phyloP scores from a whole-genome alignment of 495 filamentous ascomycete species.

The Lasiosphaeria hispida region DNA sequence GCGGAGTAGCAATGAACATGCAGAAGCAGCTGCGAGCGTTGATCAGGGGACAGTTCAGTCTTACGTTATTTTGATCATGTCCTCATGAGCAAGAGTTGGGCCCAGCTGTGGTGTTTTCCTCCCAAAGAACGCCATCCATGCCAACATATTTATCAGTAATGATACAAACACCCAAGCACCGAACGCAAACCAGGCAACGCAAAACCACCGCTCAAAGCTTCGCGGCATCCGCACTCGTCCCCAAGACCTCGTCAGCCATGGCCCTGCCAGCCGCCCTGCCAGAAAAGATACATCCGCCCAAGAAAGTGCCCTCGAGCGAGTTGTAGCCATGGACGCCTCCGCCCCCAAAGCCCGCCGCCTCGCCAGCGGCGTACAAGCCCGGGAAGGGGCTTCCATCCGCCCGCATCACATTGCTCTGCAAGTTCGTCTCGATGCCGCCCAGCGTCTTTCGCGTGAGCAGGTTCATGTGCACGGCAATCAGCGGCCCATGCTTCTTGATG shows the following conservation, averaged over 20 bases:
- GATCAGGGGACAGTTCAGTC: too few relatives aligned
- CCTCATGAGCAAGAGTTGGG: too few relatives aligned
- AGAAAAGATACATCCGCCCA: slow-evolving; percentile 51
- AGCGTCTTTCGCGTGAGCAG: slow-evolving; percentile 52
- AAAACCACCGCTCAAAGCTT: too few relatives aligned
- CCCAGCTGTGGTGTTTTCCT: too few relatives aligned
- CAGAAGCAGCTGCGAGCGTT: too few relatives aligned
- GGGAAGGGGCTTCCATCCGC: slow-evolving; percentile 42
- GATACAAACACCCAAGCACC: too few relatives aligned
- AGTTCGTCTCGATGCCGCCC: slow-evolving; percentile 52
- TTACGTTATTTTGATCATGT: too few relatives aligned
- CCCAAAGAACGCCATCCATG: too few relatives aligned
- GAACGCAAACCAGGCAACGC: too few relatives aligned
- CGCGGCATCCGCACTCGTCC: neutral
- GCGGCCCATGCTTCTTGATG: slow-evolving; percentile 41
- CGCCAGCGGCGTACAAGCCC: slow-evolving; percentile 52
- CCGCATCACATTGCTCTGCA: slow-evolving; percentile 46
- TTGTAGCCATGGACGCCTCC: slow-evolving; percentile 53
- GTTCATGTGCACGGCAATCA: slow-evolving; percentile 53
- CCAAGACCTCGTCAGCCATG: slow-evolving; percentile 40
- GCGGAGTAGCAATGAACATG: too few relatives aligned
- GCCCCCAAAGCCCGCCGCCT: slow-evolving; percentile 53
- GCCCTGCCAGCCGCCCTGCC: slow-evolving; percentile 46
- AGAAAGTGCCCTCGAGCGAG: slow-evolving; percentile 50
- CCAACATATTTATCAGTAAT: too few relatives aligned